A percentile compares a stretch with the other conserved stretches of the same genome.
Conservation (phyloP, 1,284 basidiomycete species). For the Pterula multifida region DNA sequence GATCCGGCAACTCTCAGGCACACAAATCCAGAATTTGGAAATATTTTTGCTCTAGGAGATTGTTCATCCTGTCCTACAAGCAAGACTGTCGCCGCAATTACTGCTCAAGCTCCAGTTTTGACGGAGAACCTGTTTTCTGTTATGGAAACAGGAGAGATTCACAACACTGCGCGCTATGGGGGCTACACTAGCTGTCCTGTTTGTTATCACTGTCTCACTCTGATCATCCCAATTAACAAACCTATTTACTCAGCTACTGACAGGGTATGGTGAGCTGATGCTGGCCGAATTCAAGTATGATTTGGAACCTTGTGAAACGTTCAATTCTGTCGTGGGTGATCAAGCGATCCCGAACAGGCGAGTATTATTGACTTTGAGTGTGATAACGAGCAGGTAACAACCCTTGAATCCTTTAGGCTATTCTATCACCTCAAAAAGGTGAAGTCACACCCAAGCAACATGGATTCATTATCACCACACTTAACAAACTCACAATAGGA, state of each 20-base stretch:
- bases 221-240: no score
- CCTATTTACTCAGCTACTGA: constrained; percentile 75
- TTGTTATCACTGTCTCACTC: constrained; percentile 3
- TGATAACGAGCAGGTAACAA: constrained; percentile 5
- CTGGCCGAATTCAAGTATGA: constrained; percentile 90
- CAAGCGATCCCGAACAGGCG: constrained; percentile 59
- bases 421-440: constrained; percentile 93
- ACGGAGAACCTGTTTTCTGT: constrained; percentile 79
- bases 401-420: constrained; percentile 33
- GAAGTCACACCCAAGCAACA: constrained; percentile 3
- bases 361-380: constrained; percentile 10
- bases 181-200: constrained; percentile 77
- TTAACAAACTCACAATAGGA: background rate
- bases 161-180: constrained; percentile 52
- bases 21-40: constrained; percentile 64
- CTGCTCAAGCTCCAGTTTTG: constrained; percentile 85
- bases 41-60: constrained; percentile 88
- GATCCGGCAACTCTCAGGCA: constrained; percentile 75
- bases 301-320: constrained; percentile 77
- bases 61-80: constrained; percentile 86
- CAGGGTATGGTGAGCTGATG: constrained; percentile 79
- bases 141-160: constrained; percentile 60
- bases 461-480: background rate
- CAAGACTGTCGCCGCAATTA: constrained; percentile 94
- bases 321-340: constrained; percentile 52